phyloP scores from a whole-genome alignment of 148 eudicot genomes.

The Rhododendron molle region DNA sequence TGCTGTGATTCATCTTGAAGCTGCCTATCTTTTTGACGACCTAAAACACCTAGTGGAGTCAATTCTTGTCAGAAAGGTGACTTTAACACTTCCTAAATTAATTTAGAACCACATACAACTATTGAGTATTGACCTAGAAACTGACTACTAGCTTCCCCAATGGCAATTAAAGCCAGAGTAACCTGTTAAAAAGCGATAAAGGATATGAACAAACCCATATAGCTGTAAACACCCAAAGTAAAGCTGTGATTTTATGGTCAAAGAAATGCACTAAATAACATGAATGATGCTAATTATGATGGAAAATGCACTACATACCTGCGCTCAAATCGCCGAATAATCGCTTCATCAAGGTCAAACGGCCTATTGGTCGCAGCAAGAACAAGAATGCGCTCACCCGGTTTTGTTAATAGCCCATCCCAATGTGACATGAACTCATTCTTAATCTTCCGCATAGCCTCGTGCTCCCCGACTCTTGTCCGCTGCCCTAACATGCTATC shows the following conservation, averaged over 20 bases:
- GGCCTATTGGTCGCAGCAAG: constrained; percentile 97
- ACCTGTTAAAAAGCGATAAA: not conserved
- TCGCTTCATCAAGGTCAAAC: constrained; percentile 92
- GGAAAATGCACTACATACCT: constrained; percentile 36
- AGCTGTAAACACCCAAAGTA: not conserved
- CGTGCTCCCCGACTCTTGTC: constrained; percentile 90
- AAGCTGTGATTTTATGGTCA: not conserved
- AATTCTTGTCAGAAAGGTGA: not conserved
- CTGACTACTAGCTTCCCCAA: not conserved
- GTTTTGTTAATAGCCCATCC: constrained; percentile 85
- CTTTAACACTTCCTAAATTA: not conserved
- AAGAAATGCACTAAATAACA: not conserved
- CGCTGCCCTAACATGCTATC: constrained; percentile 96
- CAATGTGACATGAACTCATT: constrained; percentile 95
- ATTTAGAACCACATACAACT: not conserved
- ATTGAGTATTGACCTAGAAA: not conserved
- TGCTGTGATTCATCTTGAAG: not conserved
- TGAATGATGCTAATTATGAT: not conserved
- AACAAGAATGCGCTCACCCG: constrained; percentile 85
- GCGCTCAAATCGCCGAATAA: constrained; percentile 93
- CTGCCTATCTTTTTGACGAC: not conserved
- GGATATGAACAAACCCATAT: not conserved
- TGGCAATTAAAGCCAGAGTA: not conserved
- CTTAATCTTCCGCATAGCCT: constrained; percentile 93
- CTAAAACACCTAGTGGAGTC: not conserved